These are phyloP conservation scores for Gryganskiella cystojenkinii DNA, from an alignment of 192 early-diverging fungal species.

Conservation along the genomic window DNA sequence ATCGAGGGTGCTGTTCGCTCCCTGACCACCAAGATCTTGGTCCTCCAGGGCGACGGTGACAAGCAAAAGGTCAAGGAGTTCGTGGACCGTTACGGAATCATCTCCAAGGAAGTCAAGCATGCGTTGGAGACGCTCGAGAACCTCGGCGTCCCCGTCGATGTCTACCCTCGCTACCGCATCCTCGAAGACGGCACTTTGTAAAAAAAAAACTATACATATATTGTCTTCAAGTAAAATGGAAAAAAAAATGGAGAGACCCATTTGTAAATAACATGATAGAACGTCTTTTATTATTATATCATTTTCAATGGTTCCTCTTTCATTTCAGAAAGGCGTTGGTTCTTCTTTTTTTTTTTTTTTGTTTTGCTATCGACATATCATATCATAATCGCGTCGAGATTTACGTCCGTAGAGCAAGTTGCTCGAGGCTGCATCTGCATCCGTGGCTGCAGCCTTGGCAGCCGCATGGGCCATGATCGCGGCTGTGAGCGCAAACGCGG, in stretches of 20 bases:
- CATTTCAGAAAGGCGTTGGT: no score
- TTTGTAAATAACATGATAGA: neutral
- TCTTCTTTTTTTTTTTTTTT: conserved; percentile 3
- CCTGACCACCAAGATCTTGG: conserved; percentile 71
- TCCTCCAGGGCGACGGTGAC: conserved; percentile 78
- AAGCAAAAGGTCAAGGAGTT: conserved; percentile 69
- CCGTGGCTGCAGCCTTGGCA: conserved; percentile 37
- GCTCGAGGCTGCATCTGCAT: conserved; percentile 31
- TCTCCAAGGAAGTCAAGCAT: conserved; percentile 58
- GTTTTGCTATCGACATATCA: conserved; percentile 33
- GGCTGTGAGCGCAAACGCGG: conserved; percentile 24
- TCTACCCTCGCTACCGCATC: conserved; percentile 47
- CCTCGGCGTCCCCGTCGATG: conserved; percentile 53
- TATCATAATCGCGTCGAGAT: conserved; percentile 38
- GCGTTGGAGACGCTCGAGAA: conserved; percentile 65
- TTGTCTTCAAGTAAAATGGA: no score
- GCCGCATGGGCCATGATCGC: conserved; percentile 31
- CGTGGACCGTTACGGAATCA: conserved; percentile 61
- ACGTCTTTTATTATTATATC: neutral
- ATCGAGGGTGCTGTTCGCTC: conserved; percentile 67
- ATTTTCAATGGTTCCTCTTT: no score
- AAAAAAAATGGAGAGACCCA: neutral
- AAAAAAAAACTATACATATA: conserved; percentile 2
- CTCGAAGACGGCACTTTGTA: conserved; percentile 47
- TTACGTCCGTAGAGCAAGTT: conserved; percentile 28